Evolutionary conservation across 2,329 filamentous ascomycete genomes (phyloP), one percentile per base, ranked within the genome.

Genomic region (Allantophomopsis cytisporea): DNA sequence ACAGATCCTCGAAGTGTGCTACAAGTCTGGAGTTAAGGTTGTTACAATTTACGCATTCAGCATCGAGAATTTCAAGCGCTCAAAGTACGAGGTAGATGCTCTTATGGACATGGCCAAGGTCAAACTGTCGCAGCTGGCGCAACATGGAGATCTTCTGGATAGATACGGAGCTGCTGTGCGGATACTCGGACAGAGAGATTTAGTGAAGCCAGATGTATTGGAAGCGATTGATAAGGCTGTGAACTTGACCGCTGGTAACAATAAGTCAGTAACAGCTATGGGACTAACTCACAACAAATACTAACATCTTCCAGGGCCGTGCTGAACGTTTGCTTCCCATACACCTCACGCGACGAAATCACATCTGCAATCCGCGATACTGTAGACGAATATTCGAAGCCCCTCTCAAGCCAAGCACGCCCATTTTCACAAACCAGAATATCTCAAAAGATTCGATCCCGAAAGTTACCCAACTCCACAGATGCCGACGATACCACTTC

Each of bases 21-120:
- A 96, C 69, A 95, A 94, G 58, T 87, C 83, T 43, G 91, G 91
- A 40, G 89, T 98, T 46, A 89, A 91, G 59, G 86, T 94, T 7
- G 89, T 98, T 31, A 96, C 91, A 4, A 87, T 98, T 46, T 98
- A 96, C 59, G 91, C 91, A 13, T 98, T 98, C 63, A 94, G 86
- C 56, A 95, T 98, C 54, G 91, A 98, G 62, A 98, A 98, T 65
- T 98, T 94, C 67, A 94, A 96, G 59, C 79, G 91, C 5, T 89
- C 87, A 16, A 88, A 91, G 60, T 91, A 93, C 60, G 91, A 98
- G 60, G 91, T 98, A 7, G 87, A 95, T 55, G 88, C 86, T 21
- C 66, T 98, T 45, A 98, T 98, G 91, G 83, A 94, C 56, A 86
- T 98, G 70, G 89, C 89, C 44, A 95, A 94, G 65, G 77, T 91